Percentiles rank a stretch among this genome's conserved stretches.
phyloP scores from a whole-genome alignment of 805 yeast species.

The Pichia pseudocactophila region DNA sequence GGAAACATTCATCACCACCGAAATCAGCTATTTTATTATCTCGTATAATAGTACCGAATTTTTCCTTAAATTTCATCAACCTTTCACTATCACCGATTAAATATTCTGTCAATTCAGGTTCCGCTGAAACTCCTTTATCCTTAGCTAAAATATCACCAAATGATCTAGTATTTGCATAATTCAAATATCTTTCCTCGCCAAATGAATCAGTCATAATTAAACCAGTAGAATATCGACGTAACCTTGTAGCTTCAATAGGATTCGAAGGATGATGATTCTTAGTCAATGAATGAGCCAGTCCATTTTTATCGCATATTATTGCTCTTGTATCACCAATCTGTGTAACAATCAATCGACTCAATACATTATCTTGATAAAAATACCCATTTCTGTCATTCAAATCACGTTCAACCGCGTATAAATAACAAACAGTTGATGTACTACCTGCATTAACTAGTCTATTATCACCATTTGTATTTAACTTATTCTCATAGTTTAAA shows the following conservation, averaged over 20 bases:
- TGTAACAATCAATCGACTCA: constrained; percentile 64
- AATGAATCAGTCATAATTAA: constrained; percentile 78
- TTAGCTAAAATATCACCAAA: constrained; percentile 86
- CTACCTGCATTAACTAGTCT: constrained; percentile 26
- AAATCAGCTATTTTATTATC: constrained; percentile 27
- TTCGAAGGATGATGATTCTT: constrained; percentile 82
- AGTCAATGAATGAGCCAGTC: constrained; percentile 72
- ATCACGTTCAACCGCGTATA: constrained; percentile 26
- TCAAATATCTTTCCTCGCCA: constrained; percentile 77
- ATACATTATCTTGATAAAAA: constrained; percentile 58
- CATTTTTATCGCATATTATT: constrained; percentile 71
- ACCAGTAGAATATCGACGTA: constrained; percentile 54
- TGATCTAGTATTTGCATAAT: constrained; percentile 84
- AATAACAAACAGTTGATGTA: constrained; percentile 29
- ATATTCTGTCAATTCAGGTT: constrained; percentile 74
- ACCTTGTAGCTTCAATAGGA: constrained; percentile 63
- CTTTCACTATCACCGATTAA: constrained; percentile 52
- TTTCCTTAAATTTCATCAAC: constrained; percentile 27
- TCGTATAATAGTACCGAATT: constrained; percentile 14
- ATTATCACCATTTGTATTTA: constrained; percentile 7
- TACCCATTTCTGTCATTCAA: constrained; percentile 25
- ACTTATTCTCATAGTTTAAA: constrained; percentile 27
- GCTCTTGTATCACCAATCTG: constrained; percentile 93
- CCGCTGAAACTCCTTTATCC: constrained; percentile 78
- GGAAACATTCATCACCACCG: constrained; percentile 83